Evolutionary conservation across 345 rosid genomes (phyloP), one percentile per base, ranked within the genome.

Genomic region (Stellera chamaejasme): DNA sequence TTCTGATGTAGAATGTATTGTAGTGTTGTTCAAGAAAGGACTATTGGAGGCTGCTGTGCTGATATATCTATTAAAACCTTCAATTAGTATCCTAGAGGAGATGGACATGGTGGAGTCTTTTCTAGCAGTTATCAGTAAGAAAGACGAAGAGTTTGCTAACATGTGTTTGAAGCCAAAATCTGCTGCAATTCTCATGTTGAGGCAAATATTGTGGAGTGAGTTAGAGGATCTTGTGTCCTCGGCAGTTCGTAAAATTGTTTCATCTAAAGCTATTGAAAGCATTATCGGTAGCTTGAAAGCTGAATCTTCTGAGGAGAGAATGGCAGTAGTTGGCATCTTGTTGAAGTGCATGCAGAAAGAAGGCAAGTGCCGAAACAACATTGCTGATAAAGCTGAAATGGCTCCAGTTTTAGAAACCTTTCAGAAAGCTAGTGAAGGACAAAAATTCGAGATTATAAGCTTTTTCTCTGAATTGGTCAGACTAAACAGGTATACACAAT

Each of bases 21-120:
- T 84, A 16, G 77, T 75, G 27, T 74, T 84, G 23, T 84, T 84
- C 61, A 84, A 79, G 79, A 78, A 79, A 25, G 88, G 85, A 8
- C 58, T 84, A 64, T 39, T 63, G 44, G 92, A 84, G 73, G 88
- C 92, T 4, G 75, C 71, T 32, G 88, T 76, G 43, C 55, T 84
- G 67, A 72, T 84, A 53, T 71, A 77, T 72, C 68, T 79, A 6
- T 62, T 84, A 50, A 64, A 54, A 49, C 88, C 85, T 49, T 68
- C 82, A 14, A 72, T 66, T 14, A 59, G 36, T 59, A 67, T 63
- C 55, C 68, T 84, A 27, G 45, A 72, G 25, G 83, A 76, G 66
- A 76, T 71, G 87, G 81, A 79, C 41, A 50, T 79, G 64, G 70
- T 76, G 52, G 83, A 84, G 46, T 47, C 79, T 36, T 77, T 84